A percentile compares a stretch with the other conserved stretches of the same genome.
Evolutionary conservation across 163 green algal genomes (phyloP).

Genomic region (Scenedesmus sp.): DNA sequence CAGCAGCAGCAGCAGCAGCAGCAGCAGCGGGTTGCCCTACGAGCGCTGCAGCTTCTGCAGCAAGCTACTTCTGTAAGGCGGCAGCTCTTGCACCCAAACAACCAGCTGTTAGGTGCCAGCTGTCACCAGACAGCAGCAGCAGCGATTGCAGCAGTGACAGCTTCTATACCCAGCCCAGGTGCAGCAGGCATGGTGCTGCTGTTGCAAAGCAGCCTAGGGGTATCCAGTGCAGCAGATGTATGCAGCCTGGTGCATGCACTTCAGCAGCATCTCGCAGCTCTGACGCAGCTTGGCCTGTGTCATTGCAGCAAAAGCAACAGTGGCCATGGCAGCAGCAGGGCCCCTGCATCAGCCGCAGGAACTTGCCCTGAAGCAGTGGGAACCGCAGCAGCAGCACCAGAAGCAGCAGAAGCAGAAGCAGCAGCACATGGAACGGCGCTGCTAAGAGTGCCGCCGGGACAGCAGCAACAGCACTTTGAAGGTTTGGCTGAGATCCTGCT

Average conservation of each 20-base stretch:
- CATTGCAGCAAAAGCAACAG: background rate
- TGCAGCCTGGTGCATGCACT: background rate
- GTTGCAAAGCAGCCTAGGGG: background rate
- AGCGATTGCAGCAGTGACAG: slow-evolving; percentile 13
- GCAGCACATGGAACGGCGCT: background rate
- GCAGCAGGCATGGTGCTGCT: background rate
- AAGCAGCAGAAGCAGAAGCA: too few relatives aligned
- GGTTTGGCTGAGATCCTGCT: background rate
- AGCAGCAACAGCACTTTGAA: background rate
- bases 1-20: slow-evolving; percentile 26
- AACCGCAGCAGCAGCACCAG: too few relatives aligned
- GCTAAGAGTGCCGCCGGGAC: too few relatives aligned
- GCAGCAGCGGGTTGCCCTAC: background rate
- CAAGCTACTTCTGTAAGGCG: slow-evolving; percentile 35
- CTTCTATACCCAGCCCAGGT: background rate
- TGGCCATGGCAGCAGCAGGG: background rate
- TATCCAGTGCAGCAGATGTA: background rate
- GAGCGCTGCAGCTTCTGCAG: slow-evolving; percentile 42
- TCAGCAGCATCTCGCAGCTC: background rate
- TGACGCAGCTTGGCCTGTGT: background rate
- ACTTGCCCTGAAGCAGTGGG: too few relatives aligned
- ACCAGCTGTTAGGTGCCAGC: slow-evolving; percentile 54
- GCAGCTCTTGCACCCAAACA: slow-evolving; percentile 54
- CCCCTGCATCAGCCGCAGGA: background rate
- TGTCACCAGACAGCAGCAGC: slow-evolving; percentile 12